Conservation (phyloP, 805 yeast genomes). For the Metahyphopichia silvanorum region DNA sequence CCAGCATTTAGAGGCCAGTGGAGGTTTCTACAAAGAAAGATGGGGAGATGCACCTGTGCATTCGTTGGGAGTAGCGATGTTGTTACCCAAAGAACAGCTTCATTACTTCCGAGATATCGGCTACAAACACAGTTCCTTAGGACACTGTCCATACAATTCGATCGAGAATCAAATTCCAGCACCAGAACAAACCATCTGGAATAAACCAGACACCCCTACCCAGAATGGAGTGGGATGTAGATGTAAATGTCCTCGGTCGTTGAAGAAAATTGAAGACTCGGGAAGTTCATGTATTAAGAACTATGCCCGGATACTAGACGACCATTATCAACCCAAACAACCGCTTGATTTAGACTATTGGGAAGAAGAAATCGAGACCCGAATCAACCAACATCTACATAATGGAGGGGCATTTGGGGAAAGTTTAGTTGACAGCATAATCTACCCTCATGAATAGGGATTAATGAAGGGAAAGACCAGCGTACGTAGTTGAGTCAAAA, state of each 20-base stretch:
- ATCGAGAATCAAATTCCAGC: constrained; percentile 51
- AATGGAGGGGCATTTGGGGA: constrained; percentile 21
- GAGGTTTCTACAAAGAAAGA: constrained; percentile 86
- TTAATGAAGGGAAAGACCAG: too few relatives aligned
- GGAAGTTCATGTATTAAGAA: constrained; percentile 48
- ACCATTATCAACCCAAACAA: constrained; percentile 16
- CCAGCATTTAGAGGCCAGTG: constrained; percentile 60
- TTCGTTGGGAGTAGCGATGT: constrained; percentile 78
- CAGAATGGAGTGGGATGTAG: constrained; percentile 73
- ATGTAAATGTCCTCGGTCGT: constrained; percentile 65
- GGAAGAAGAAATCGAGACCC: constrained; percentile 18
- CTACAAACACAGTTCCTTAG: constrained; percentile 74
- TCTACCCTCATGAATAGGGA: too few relatives aligned
- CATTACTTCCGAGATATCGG: constrained; percentile 95
- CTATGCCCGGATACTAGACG: constrained; percentile 45
- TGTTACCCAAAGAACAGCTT: constrained; percentile 62
- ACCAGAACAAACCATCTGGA: constrained; percentile 39
- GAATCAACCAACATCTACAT: constrained; percentile 15
- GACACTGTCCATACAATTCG: constrained; percentile 75
- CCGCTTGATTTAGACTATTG: constrained; percentile 21
- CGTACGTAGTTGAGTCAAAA: too few relatives aligned
- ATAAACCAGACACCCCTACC: constrained; percentile 26
- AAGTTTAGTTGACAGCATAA: too few relatives aligned
- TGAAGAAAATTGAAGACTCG: constrained; percentile 55
- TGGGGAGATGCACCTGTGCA: constrained; percentile 99